Conservation (phyloP, 2,329 filamentous ascomycete genomes). For the Mariannaea elegans region DNA sequence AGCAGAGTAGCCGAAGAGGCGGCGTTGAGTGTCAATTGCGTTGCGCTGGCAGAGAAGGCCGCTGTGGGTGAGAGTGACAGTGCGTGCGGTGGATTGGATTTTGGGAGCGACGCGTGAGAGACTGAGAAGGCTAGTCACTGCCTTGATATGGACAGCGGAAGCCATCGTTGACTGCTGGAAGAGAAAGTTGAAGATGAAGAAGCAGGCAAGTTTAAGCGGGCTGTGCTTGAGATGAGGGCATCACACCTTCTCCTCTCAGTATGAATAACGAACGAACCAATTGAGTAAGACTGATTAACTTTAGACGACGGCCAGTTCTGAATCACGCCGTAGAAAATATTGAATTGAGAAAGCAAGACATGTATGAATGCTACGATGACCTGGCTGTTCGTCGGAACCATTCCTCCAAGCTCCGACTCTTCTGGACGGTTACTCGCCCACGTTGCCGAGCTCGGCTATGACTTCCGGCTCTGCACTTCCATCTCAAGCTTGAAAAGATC, state of each 20-base stretch:
- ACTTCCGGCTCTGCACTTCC: not conserved
- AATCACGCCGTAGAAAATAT: too few species aligned
- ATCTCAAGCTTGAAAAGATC: not conserved
- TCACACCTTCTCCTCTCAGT: constrained; percentile 28
- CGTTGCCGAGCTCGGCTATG: constrained; percentile 20
- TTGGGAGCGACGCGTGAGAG: constrained; percentile 29
- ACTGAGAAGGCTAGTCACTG: constrained; percentile 30
- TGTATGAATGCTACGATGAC: too few species aligned
- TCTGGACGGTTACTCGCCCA: constrained; percentile 1
- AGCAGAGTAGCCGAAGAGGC: constrained; percentile 33
- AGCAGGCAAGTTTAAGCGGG: constrained; percentile 33
- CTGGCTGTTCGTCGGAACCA: constrained; percentile 16
- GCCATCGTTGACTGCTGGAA: constrained; percentile 29
- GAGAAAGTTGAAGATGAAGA: constrained; percentile 14
- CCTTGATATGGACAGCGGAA: constrained; percentile 35
- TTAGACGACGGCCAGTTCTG: not conserved
- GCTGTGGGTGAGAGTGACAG: constrained; percentile 27
- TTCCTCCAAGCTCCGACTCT: constrained; percentile 30
- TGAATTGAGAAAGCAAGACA: not conserved
- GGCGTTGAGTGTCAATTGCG: constrained; percentile 32
- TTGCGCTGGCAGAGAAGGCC: constrained; percentile 33
- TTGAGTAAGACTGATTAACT: not conserved
- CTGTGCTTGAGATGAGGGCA: constrained; percentile 26
- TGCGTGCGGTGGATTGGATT: constrained; percentile 20
- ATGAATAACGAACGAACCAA: not conserved